phyloP scores from a whole-genome alignment of 441 rosid genomes.

The Hura crepitans region DNA sequence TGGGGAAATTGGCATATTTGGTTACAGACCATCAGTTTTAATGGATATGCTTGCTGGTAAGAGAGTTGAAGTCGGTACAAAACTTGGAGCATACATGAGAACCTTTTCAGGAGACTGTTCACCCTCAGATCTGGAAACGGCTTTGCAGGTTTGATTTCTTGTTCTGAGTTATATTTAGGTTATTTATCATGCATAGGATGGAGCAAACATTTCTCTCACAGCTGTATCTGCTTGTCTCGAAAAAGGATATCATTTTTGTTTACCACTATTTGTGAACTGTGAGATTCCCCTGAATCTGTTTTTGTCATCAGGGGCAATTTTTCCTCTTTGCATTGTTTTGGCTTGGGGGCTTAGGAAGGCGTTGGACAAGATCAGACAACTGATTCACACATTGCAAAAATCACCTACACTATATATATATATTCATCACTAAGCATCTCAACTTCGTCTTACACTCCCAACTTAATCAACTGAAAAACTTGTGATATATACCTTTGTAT shows the following conservation, averaged over 20 bases:
- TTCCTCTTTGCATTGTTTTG: neutral
- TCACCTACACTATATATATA: neutral
- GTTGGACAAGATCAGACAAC: neutral
- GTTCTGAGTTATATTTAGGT: neutral
- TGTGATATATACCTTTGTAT: neutral
- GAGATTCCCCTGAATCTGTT: neutral
- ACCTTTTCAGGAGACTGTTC: slow-evolving; percentile 92
- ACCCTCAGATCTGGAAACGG: slow-evolving; percentile 89
- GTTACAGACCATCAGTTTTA: slow-evolving; percentile 73
- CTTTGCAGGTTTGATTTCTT: slow-evolving; percentile 71
- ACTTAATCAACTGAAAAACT: neutral
- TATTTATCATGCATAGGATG: neutral
- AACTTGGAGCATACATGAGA: slow-evolving; percentile 85
- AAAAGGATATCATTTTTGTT: neutral
- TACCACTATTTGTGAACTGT: neutral
- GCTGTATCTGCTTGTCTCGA: neutral
- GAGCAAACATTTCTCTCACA: neutral
- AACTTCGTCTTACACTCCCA: neutral
- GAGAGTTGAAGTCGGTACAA: slow-evolving; percentile 91
- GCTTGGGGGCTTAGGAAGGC: neutral
- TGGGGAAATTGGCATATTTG: slow-evolving; percentile 92
- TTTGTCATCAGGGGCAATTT: neutral
- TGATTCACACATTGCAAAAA: neutral
- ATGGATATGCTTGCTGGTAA: slow-evolving; percentile 97
- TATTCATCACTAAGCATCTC: neutral